Percentiles rank a stretch among this genome's conserved stretches.
Evolutionary conservation across 2,329 filamentous ascomycete genomes (phyloP).

Genomic region (Penicillium sp.): DNA sequence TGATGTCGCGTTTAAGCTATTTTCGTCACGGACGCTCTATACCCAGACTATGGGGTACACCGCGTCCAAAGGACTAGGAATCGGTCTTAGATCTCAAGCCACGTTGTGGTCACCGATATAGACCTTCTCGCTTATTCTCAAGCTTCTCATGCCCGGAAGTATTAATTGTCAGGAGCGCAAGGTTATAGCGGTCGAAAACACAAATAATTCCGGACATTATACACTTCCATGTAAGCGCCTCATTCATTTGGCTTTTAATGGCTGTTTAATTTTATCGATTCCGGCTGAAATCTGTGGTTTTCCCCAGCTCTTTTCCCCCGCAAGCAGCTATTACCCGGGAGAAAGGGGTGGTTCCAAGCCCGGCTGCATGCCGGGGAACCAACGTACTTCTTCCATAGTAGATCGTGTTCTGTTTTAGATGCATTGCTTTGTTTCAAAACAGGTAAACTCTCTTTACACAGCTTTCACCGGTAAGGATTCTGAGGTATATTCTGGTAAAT

Average conservation of each 20-base stretch:
- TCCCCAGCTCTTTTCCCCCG: constrained; percentile 9
- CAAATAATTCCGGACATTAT: not conserved
- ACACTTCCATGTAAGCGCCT: not conserved
- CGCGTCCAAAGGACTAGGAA: constrained; percentile 7
- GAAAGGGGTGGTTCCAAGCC: constrained; percentile 27
- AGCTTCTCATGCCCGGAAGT: not conserved
- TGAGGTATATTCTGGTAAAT: not conserved
- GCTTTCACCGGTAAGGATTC: constrained; percentile 6
- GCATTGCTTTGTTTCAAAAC: constrained; percentile 19
- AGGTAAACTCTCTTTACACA: not conserved
- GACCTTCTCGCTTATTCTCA: not conserved
- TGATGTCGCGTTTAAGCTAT: constrained; percentile 25
- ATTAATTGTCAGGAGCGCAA: not conserved
- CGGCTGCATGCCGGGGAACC: constrained; percentile 32
- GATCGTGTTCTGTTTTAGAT: constrained; percentile 13
- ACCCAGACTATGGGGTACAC: constrained; percentile 8
- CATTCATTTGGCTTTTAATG: not conserved
- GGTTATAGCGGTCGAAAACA: not conserved
- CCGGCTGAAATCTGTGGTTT: not conserved
- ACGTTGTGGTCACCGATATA: constrained; percentile 12
- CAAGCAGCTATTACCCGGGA: constrained; percentile 25
- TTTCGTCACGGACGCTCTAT: constrained; percentile 30
- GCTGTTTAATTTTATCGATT: not conserved
- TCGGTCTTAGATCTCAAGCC: constrained; percentile 18
- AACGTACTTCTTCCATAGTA: constrained; percentile 23